Conservation (phyloP, 2,329 filamentous ascomycete genomes). For the Coccinonectria pachysandricola region DNA sequence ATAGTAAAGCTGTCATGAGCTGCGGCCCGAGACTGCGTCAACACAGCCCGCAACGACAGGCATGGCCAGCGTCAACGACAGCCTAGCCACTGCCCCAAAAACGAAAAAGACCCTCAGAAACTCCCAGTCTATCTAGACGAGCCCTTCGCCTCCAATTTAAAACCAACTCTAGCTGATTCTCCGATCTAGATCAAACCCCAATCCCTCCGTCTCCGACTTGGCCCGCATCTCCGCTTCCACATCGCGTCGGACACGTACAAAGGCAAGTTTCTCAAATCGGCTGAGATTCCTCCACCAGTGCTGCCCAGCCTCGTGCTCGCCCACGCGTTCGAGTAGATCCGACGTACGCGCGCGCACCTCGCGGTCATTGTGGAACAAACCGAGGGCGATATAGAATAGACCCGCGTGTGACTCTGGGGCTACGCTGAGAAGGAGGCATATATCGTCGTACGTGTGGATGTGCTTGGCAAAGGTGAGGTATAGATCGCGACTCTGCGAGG, state of each 20-base stretch:
- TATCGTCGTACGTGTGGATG: constrained; percentile 72
- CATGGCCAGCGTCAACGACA: too few relatives aligned
- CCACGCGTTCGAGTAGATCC: constrained; percentile 70
- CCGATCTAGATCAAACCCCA: constrained; percentile 32
- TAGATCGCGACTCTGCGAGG: constrained; percentile 68
- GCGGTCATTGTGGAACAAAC: constrained; percentile 79
- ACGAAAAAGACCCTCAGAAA: too few relatives aligned
- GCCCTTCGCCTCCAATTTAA: too few relatives aligned
- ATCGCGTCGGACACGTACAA: constrained; percentile 65
- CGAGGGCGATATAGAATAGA: constrained; percentile 82
- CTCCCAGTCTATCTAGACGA: too few relatives aligned
- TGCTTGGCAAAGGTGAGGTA: constrained; percentile 71
- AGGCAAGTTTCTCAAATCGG: constrained; percentile 80
- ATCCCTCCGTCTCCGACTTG: constrained; percentile 35
- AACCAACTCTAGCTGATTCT: constrained; percentile 34
- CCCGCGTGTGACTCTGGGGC: constrained; percentile 79
- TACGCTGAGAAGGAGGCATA: constrained; percentile 72
- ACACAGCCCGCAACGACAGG: too few relatives aligned
- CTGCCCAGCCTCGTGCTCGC: constrained; percentile 78
- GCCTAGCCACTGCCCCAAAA: too few relatives aligned
- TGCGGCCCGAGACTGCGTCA: too few relatives aligned
- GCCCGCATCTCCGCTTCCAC: constrained; percentile 40
- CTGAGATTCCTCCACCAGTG: constrained; percentile 88
- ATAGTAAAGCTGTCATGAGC: too few relatives aligned
- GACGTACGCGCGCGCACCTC: constrained; percentile 71